Conservation (phyloP, 306 rosid genomes). For the Sicyos edulis region DNA sequence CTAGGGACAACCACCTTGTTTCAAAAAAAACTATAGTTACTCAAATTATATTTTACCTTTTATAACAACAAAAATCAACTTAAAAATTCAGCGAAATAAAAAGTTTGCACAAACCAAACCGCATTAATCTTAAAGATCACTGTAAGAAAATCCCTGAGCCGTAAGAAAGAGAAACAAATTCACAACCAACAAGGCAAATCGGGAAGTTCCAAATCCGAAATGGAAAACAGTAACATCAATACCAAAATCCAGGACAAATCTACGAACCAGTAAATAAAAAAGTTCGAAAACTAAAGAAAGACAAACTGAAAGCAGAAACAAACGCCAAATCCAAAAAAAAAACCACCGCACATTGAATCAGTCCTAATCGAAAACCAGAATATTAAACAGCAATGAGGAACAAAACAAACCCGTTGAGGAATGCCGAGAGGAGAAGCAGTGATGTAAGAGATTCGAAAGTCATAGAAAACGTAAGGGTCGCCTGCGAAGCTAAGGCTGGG, state of each 20-base stretch:
- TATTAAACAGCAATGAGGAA: neutral
- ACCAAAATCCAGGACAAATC: neutral
- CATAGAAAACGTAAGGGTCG: conserved; percentile 50
- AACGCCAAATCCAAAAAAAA: neutral
- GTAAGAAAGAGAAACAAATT: neutral
- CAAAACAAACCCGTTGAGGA: conserved; percentile 52
- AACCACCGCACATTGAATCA: neutral
- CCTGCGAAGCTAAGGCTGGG: conserved; percentile 43
- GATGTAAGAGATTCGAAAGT: conserved; percentile 52
- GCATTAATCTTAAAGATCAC: conserved; percentile 3
- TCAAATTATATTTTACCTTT: too few species aligned
- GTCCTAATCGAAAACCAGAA: neutral
- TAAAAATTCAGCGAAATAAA: neutral
- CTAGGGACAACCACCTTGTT: too few species aligned
- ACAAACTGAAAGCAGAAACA: conserved; percentile 5
- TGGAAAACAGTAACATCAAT: neutral
- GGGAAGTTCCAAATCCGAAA: conserved; percentile 3
- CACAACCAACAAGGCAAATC: conserved; percentile 7
- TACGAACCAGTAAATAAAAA: neutral
- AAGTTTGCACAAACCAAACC: neutral
- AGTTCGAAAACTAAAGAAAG: neutral
- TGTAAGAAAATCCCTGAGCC: neutral
- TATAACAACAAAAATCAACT: too few species aligned
- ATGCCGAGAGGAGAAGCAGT: conserved; percentile 75
- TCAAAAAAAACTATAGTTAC: too few species aligned